Base-by-base conservation (phyloP, 23 red algal species). In the Gracilaria gracilis region DNA sequence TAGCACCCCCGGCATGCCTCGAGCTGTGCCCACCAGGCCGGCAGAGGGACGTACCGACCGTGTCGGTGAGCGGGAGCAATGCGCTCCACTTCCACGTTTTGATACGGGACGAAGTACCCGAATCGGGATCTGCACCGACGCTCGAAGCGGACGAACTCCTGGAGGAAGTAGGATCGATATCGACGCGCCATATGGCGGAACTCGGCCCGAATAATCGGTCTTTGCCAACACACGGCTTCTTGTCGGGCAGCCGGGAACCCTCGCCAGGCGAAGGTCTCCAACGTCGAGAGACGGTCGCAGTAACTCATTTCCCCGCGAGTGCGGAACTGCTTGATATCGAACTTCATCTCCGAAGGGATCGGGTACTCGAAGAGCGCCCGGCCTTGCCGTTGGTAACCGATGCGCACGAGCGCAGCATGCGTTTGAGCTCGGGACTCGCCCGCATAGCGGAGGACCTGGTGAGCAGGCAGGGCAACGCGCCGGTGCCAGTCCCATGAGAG, bases 241-340 rank as follows among this genome's bases (percentile, higher is more conserved):
- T 77, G 38, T 15, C n/a, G n/a, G n/a, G n/a, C n/a, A n/a, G n/a
- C n/a, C n/a, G n/a, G n/a, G n/a, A n/a, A n/a, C n/a, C n/a, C 36
- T 44, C 72, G 25, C 72, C 19, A 77, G 9, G 72, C 38, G 40
- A 25, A 49, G 46, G 46, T 51, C 19, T 77, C 72, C 72, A 77
- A 51, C 19, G 11, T n/a, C n/a, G 72, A 9, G 34, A 77, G 72
- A 9, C 46, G 38, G 36, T 51, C 38, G 36, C 72, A 9, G 40
- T 77, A 77, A 6, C n/a, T 11, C 11, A 77, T 77, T n/a, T 77
- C 72, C 23, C 72, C 34, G 34, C 72, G 72, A 49, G 72, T 77
- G 46, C 72, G 72, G 72, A 15, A 77, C 11, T 15, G 19, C 36
- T 9, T 9, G 13, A 77, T n/a, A 51, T 44, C 72, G 46, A 77